These are phyloP conservation scores for Cadophora sp. DNA, from an alignment of 2,329 filamentous ascomycete genomes.

Conservation along the genomic window DNA sequence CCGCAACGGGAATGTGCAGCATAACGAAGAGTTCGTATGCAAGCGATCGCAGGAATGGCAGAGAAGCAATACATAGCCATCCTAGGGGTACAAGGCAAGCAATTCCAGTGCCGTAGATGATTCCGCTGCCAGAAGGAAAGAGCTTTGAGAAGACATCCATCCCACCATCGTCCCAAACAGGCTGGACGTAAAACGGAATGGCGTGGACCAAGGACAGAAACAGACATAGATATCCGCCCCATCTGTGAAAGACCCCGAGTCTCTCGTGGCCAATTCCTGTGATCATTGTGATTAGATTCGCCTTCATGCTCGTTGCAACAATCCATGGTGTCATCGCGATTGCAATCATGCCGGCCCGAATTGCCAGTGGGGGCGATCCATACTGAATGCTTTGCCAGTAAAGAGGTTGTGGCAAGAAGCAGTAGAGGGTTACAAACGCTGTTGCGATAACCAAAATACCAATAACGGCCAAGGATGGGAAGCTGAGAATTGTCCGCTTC, in stretches of 20 bases:
- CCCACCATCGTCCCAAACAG: slow-evolving; percentile 82
- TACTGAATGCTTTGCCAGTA: slow-evolving; percentile 88
- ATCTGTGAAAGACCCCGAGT: slow-evolving; percentile 91
- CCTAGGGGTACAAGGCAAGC: slow-evolving; percentile 81
- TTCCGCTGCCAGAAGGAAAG: slow-evolving; percentile 67
- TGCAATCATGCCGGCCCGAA: slow-evolving; percentile 89
- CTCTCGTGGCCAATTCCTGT: slow-evolving; percentile 93
- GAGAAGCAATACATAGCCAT: slow-evolving; percentile 84
- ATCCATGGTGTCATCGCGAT: slow-evolving; percentile 95
- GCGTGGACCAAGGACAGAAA: slow-evolving; percentile 85
- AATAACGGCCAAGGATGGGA: slow-evolving; percentile 79
- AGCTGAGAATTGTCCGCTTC: slow-evolving; percentile 70
- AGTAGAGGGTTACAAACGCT: slow-evolving; percentile 78
- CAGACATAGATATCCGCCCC: slow-evolving; percentile 86
- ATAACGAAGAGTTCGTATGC: slow-evolving; percentile 88
- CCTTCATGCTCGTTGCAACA: slow-evolving; percentile 86
- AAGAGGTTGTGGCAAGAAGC: slow-evolving; percentile 85
- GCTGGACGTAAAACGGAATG: slow-evolving; percentile 88
- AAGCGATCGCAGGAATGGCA: slow-evolving; percentile 76
- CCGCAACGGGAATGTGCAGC: slow-evolving; percentile 81
- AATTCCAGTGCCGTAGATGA: slow-evolving; percentile 85
- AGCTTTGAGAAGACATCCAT: slow-evolving; percentile 73
- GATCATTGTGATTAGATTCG: slow-evolving; percentile 81
- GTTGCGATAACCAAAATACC: slow-evolving; percentile 71
- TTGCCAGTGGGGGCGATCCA: slow-evolving; percentile 86